Percentiles rank a stretch among this genome's conserved stretches.
Conservation (phyloP, 345 rosid species). For the Hirschfeldia incana region DNA sequence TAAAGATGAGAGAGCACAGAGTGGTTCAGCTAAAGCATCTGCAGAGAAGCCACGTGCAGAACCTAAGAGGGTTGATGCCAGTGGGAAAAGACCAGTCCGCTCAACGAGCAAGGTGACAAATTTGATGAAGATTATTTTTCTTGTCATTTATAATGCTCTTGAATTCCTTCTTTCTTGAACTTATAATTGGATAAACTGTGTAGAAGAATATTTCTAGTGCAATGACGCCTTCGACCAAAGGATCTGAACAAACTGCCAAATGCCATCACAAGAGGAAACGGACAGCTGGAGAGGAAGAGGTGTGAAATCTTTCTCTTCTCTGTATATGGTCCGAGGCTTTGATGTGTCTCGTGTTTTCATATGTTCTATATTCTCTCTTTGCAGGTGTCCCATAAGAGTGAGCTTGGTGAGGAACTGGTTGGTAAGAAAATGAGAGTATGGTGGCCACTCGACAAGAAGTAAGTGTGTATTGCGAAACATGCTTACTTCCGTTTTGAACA, state of each 20-base stretch:
- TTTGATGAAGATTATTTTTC: slow-evolving; percentile 7
- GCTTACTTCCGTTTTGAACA: slow-evolving; percentile 4
- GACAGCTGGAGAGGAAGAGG: slow-evolving; percentile 46
- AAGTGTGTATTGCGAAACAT: slow-evolving; percentile 36
- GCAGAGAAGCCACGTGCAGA: slow-evolving; percentile 28
- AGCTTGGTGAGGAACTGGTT: slow-evolving; percentile 43
- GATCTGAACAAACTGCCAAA: slow-evolving; percentile 33
- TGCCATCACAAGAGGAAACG: slow-evolving; percentile 37
- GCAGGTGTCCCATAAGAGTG: slow-evolving; percentile 44
- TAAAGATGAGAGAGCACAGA: slow-evolving; percentile 20
- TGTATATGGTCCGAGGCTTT: slow-evolving; percentile 7
- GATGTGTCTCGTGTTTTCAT: slow-evolving; percentile 12
- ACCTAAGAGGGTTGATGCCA: slow-evolving; percentile 18
- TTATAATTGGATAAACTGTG: slow-evolving; percentile 19
- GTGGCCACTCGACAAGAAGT: slow-evolving; percentile 71
- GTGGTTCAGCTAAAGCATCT: slow-evolving; percentile 33
- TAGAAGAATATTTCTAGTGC: slow-evolving; percentile 40
- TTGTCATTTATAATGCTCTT: neutral
- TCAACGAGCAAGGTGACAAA: slow-evolving; percentile 42
- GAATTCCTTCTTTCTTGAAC: slow-evolving; percentile 6
- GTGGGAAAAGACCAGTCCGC: slow-evolving; percentile 17
- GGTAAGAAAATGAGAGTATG: slow-evolving; percentile 58
- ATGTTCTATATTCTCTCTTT: slow-evolving; percentile 6
- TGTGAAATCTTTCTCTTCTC: slow-evolving; percentile 22
- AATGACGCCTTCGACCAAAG: slow-evolving; percentile 23